Conservation (phyloP, 768 basidiomycete species). For the Hericium coralloides region DNA sequence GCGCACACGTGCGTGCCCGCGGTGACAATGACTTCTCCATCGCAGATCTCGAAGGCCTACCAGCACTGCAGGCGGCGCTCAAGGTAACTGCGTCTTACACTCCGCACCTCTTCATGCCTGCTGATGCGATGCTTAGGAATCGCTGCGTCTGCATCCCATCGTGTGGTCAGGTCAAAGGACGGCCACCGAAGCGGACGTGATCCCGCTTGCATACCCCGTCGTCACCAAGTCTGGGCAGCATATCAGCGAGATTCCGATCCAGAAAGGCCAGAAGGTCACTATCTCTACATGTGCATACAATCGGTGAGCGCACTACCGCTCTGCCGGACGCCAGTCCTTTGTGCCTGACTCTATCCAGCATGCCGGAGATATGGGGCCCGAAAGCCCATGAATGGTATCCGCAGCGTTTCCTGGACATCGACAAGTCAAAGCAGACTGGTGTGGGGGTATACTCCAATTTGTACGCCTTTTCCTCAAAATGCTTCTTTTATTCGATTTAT, state of each 20-base stretch:
- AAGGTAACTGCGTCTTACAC: conserved; percentile 1
- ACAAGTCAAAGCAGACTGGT: not conserved
- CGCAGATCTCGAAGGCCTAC: conserved; percentile 8
- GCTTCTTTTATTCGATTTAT: not conserved
- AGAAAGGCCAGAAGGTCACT: conserved; percentile 6
- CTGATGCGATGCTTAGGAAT: not conserved
- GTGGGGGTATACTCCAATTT: conserved; percentile 8
- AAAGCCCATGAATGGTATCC: conserved; percentile 9
- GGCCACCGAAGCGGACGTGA: conserved; percentile 1
- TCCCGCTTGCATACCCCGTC: conserved; percentile 8
- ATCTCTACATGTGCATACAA: conserved; percentile 4
- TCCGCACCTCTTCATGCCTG: too few relatives aligned
- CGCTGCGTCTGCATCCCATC: conserved; percentile 10
- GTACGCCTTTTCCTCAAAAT: not conserved
- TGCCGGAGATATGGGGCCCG: conserved; percentile 8
- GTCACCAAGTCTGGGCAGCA: conserved; percentile 6
- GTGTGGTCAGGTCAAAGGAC: conserved; percentile 4
- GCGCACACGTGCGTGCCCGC: not conserved
- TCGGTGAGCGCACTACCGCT: not conserved
- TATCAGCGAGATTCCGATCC: conserved; percentile 6
- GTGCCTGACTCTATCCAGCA: not conserved
- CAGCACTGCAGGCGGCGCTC: conserved; percentile 5
- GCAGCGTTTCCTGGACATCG: conserved; percentile 4
- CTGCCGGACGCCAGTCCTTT: not conserved
- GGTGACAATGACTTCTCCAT: not conserved